Evolutionary conservation across 306 rosid genomes (phyloP).

Genomic region (Trifolium repens): DNA sequence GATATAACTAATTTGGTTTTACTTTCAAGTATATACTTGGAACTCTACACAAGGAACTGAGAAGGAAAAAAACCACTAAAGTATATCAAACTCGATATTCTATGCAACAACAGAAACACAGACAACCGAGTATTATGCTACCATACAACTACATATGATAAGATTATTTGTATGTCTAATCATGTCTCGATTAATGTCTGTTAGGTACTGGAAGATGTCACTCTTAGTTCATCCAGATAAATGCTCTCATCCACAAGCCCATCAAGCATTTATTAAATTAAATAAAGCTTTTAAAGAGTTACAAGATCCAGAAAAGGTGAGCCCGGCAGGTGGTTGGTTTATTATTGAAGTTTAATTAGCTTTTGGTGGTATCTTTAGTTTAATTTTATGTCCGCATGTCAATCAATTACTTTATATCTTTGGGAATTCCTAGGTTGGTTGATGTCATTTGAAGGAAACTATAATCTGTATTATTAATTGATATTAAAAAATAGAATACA

Average conservation of each 20-base stretch:
- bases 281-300: constrained; percentile 91
- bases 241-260: constrained; percentile 95
- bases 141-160: not conserved
- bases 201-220: constrained; percentile 94
- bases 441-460: not conserved
- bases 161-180: constrained; percentile 26
- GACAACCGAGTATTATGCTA: not conserved
- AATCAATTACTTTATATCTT: constrained; percentile 6
- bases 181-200: constrained; percentile 19
- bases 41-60: constrained; percentile 30
- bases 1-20: constrained; percentile 8
- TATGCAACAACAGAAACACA: not conserved
- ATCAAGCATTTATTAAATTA: constrained; percentile 87
- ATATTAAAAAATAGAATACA: not conserved
- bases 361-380: constrained; percentile 19
- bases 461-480: not conserved
- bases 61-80: constrained; percentile 8
- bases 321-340: constrained; percentile 38
- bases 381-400: constrained; percentile 2
- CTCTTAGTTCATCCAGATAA: constrained; percentile 99
- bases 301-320: constrained; percentile 84
- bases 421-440: not conserved
- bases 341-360: constrained; percentile 32
- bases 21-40: constrained; percentile 13
- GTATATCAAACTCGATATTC: constrained; percentile 21